phyloP scores from a whole-genome alignment of 208 protist species.

The Lotmaria passim region DNA sequence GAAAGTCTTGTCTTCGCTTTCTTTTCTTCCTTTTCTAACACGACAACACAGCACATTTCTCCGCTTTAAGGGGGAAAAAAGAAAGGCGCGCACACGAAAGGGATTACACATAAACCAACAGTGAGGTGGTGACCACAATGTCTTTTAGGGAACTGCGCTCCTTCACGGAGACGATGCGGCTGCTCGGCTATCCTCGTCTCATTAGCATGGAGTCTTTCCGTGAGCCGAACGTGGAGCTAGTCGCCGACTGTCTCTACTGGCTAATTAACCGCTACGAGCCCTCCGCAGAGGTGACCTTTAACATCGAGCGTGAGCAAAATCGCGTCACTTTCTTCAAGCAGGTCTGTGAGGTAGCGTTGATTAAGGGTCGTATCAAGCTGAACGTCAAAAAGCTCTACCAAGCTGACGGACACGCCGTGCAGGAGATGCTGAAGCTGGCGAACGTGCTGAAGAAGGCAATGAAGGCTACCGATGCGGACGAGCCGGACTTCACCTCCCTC shows the following conservation, averaged over 20 bases:
- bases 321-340: constrained; percentile 95
- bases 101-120: not conserved
- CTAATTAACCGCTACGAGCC: constrained; percentile 94
- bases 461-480: constrained; percentile 73
- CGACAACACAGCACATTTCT: too few species aligned
- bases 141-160: constrained; percentile 93
- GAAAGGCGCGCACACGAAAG: not conserved
- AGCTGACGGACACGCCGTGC: constrained; percentile 94
- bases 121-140: constrained; percentile 75
- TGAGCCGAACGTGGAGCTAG: constrained; percentile 95
- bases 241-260: constrained; percentile 94
- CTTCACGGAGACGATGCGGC: constrained; percentile 96
- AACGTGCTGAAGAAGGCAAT: constrained; percentile 90
- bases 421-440: constrained; percentile 96
- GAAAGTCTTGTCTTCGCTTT: not conserved
- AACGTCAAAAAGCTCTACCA: constrained; percentile 96
- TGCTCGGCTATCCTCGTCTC: constrained; percentile 94
- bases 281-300: constrained; percentile 88
- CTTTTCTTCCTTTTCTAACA: not conserved
- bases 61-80: too few species aligned
- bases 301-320: constrained; percentile 90
- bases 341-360: constrained; percentile 79
- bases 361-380: constrained; percentile 92
- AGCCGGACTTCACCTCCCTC: constrained; percentile 73
- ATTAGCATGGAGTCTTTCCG: constrained; percentile 97